A percentile compares a stretch with the other conserved stretches of the same genome.
Evolutionary conservation across 2,329 filamentous ascomycete genomes (phyloP).

Genomic region (Fusarium sp.): DNA sequence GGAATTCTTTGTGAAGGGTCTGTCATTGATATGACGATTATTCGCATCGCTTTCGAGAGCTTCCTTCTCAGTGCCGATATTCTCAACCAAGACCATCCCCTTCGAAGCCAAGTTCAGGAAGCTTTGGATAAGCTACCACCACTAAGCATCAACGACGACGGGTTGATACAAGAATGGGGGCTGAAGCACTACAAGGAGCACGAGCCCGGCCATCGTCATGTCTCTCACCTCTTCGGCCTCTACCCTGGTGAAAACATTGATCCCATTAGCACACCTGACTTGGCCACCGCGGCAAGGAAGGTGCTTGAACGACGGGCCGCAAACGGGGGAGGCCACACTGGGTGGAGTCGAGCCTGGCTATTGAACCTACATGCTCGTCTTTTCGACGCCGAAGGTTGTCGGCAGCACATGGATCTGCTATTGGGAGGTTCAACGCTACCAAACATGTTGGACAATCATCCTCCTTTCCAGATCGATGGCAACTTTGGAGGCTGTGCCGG

Average conservation of each 20-base stretch:
- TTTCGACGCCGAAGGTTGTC: slow-evolving; percentile 22
- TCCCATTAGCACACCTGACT: slow-evolving; percentile 34
- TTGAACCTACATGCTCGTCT: slow-evolving; percentile 62
- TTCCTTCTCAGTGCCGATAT: slow-evolving; percentile 32
- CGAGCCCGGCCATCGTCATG: slow-evolving; percentile 63
- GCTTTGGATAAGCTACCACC: slow-evolving; percentile 16
- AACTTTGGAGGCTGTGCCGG: slow-evolving; percentile 45
- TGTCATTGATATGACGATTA: slow-evolving; percentile 40
- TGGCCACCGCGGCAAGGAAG: slow-evolving; percentile 45
- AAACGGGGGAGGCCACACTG: slow-evolving; percentile 59
- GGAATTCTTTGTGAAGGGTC: slow-evolving; percentile 44
- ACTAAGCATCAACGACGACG: slow-evolving; percentile 24
- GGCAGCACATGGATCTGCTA: slow-evolving; percentile 31
- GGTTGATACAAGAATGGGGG: slow-evolving; percentile 55
- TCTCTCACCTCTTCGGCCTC: slow-evolving; percentile 63
- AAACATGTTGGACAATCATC: slow-evolving; percentile 38
- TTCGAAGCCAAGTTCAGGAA: slow-evolving; percentile 1
- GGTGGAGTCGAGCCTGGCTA: slow-evolving; percentile 64
- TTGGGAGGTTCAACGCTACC: slow-evolving; percentile 28
- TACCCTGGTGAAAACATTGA: slow-evolving; percentile 54
- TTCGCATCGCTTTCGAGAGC: slow-evolving; percentile 35
- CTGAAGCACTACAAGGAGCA: slow-evolving; percentile 51
- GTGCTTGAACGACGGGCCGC: slow-evolving; percentile 46
- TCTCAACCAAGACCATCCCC: slow-evolving; percentile 10
- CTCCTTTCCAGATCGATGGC: slow-evolving; percentile 47